These are phyloP conservation scores for Xylariaceae sp. DNA, from an alignment of 2,329 filamentous ascomycete genomes.

Conservation along the genomic window DNA sequence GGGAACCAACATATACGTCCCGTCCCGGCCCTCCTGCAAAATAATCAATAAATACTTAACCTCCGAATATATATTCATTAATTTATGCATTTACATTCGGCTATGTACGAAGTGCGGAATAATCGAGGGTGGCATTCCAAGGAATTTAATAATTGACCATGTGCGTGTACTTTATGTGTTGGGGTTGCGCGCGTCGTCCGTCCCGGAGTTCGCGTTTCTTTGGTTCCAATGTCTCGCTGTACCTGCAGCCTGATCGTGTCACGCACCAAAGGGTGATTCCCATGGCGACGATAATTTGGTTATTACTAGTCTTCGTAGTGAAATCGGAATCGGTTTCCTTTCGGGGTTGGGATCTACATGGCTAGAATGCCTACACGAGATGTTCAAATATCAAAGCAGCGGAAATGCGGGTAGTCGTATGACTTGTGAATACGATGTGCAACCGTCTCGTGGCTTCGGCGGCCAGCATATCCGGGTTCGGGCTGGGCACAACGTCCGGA, in stretches of 20 bases:
- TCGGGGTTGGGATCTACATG: neutral
- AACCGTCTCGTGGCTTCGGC: constrained; percentile 9
- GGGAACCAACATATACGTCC: no score
- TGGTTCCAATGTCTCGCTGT: neutral
- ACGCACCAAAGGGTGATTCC: neutral
- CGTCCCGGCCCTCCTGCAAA: no score
- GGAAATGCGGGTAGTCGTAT: neutral
- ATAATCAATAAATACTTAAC: no score
- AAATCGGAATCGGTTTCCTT: neutral
- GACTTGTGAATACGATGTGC: constrained; percentile 13
- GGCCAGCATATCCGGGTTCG: neutral
- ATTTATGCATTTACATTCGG: no score
- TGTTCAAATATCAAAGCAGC: neutral
- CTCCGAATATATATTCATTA: no score
- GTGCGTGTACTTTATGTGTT: neutral
- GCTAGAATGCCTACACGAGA: neutral
- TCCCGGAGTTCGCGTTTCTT: neutral
- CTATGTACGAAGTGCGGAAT: no score
- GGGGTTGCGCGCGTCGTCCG: neutral
- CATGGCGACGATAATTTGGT: neutral
- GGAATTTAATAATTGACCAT: neutral
- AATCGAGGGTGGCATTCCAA: no score
- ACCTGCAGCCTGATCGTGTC: constrained; percentile 7
- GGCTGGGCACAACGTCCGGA: neutral
- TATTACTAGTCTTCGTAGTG: neutral